A percentile compares a stretch with the other conserved stretches of the same genome.
These are phyloP conservation scores for Hanseniaspora guilliermondii DNA, from an alignment of 805 yeast species.

Conservation along the genomic window DNA sequence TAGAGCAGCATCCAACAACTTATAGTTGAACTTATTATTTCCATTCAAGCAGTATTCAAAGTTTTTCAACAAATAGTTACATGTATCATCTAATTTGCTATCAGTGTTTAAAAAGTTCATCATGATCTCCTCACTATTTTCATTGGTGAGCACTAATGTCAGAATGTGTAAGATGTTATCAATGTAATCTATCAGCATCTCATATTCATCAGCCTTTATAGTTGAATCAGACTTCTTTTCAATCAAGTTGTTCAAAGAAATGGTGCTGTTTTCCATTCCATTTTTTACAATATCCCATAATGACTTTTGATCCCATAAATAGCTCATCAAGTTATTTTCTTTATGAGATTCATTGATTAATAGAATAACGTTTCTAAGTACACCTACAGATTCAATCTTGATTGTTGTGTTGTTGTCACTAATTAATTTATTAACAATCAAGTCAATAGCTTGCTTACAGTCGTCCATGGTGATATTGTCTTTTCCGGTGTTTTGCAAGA, in stretches of 20 bases:
- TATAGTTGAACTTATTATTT: constrained; percentile 1
- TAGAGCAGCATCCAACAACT: constrained; percentile 19
- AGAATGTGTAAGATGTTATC: constrained; percentile 60
- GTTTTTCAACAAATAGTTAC: constrained; percentile 13
- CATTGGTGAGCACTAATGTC: constrained; percentile 43
- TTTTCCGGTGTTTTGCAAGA: constrained; percentile 12
- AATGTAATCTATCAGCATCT: constrained; percentile 48
- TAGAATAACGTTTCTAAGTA: constrained; percentile 63
- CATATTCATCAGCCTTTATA: constrained; percentile 31
- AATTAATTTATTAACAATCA: constrained; percentile 49
- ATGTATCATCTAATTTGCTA: constrained; percentile 19
- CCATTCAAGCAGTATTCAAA: constrained; percentile 12
- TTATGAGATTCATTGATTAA: constrained; percentile 3
- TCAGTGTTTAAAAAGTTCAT: constrained; percentile 14
- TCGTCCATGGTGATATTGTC: not conserved
- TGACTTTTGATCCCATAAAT: constrained; percentile 57
- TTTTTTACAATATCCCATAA: constrained; percentile 52
- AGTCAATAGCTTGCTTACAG: constrained; percentile 38
- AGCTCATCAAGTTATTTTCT: constrained; percentile 69
- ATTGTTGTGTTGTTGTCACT: constrained; percentile 62
- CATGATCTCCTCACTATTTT: constrained; percentile 19
- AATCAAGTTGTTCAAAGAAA: constrained; percentile 30
- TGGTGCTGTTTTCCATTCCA: constrained; percentile 40
- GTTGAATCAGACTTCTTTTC: constrained; percentile 19
- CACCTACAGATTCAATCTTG: constrained; percentile 67